A percentile compares a stretch with the other conserved stretches of the same genome.
Conservation (phyloP, 768 basidiomycete genomes). For the Macrolepiota dolichaula region DNA sequence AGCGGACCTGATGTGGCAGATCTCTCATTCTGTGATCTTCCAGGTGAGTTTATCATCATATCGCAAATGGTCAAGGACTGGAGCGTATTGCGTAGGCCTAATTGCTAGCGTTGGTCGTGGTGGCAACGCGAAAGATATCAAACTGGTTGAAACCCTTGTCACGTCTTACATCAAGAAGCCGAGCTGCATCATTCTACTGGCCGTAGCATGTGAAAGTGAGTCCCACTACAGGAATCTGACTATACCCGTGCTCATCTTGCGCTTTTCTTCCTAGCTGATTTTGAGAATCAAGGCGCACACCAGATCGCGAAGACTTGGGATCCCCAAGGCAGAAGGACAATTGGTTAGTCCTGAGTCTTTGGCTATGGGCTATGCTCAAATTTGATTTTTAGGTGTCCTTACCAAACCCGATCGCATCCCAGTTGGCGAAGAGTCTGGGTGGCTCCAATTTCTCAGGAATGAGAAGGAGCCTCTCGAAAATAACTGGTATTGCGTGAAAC, state of each 20-base stretch:
- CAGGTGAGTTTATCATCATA: constrained; percentile 30
- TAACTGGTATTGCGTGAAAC: constrained; percentile 61
- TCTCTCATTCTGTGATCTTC: constrained; percentile 63
- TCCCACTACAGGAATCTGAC: neutral
- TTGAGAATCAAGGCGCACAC: constrained; percentile 76
- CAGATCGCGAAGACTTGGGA: constrained; percentile 58
- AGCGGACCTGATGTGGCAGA: constrained; percentile 44
- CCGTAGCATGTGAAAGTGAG: constrained; percentile 63
- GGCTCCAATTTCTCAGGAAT: constrained; percentile 56
- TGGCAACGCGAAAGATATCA: constrained; percentile 52
- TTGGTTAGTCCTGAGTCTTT: constrained; percentile 41
- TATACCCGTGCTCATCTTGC: neutral
- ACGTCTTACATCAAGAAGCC: constrained; percentile 56
- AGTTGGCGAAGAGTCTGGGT: constrained; percentile 46
- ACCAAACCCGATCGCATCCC: constrained; percentile 74
- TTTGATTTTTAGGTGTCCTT: constrained; percentile 51
- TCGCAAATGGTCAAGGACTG: neutral
- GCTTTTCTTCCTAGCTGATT: constrained; percentile 54
- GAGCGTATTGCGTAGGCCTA: neutral
- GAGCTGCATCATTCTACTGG: constrained; percentile 60
- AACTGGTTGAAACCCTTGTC: constrained; percentile 57
- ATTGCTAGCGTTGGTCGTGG: constrained; percentile 27
- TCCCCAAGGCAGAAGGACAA: constrained; percentile 61
- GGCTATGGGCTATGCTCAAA: neutral
- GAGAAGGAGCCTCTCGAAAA: constrained; percentile 48